phyloP scores from a whole-genome alignment of 768 basidiomycete genomes.

The Amanita brunnescens region DNA sequence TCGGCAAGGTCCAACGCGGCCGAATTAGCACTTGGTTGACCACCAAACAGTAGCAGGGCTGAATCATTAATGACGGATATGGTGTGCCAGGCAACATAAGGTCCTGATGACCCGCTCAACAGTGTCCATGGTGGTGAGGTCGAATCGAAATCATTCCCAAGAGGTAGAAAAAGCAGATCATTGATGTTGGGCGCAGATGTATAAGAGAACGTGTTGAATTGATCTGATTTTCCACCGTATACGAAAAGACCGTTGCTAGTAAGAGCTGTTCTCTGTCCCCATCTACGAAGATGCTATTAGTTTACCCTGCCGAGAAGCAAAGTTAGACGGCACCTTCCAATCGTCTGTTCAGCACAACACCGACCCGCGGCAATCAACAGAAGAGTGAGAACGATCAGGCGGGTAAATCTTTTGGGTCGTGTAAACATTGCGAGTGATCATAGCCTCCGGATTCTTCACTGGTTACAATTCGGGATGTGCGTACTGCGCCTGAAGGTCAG shows the following conservation, averaged over 20 bases:
- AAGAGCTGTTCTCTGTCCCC: conserved; percentile 70
- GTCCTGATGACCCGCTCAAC: conserved; percentile 45
- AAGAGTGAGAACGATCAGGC: background rate
- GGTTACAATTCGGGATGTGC: background rate
- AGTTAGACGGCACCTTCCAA: conserved; percentile 2
- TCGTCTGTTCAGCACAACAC: conserved; percentile 1
- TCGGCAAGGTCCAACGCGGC: conserved; percentile 41
- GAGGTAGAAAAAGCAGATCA: conserved; percentile 63
- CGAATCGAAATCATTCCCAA: conserved; percentile 49
- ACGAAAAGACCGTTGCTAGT: conserved; percentile 55
- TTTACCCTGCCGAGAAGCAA: background rate
- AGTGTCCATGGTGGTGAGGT: conserved; percentile 63
- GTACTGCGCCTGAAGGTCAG: background rate
- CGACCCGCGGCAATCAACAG: background rate
- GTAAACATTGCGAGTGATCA: background rate
- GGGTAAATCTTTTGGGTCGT: background rate
- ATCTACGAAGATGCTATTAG: conserved; percentile 36
- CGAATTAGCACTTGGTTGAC: conserved; percentile 57
- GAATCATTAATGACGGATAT: conserved; percentile 56
- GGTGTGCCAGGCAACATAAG: conserved; percentile 72
- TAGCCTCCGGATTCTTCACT: background rate
- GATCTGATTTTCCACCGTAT: conserved; percentile 77
- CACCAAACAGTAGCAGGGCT: conserved; percentile 62
- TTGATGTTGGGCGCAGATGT: conserved; percentile 63
- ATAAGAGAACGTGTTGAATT: conserved; percentile 60